Evolutionary conservation across 768 basidiomycete genomes (phyloP).

Genomic region (Omphalotus guepiniiformis): DNA sequence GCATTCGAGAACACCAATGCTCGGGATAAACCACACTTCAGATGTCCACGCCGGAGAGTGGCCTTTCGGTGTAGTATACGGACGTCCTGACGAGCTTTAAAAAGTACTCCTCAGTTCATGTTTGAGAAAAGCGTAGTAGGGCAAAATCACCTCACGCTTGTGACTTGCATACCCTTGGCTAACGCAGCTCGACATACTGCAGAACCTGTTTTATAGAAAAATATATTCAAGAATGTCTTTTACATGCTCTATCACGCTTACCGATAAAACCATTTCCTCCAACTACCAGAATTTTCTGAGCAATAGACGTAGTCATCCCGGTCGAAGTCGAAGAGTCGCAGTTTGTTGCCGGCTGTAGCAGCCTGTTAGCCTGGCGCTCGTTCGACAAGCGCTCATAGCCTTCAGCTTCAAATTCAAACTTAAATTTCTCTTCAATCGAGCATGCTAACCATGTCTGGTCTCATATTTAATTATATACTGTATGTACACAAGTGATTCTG

Average conservation of each 20-base stretch:
- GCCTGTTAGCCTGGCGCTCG: too few relatives aligned
- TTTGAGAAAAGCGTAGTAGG: not conserved
- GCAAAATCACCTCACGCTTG: conserved; percentile 74
- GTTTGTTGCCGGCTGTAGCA: too few relatives aligned
- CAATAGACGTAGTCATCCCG: conserved; percentile 15
- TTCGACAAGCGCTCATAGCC: too few relatives aligned
- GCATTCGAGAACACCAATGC: conserved; percentile 9
- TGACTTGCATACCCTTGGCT: conserved; percentile 78
- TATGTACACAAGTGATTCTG: too few relatives aligned
- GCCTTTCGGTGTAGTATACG: conserved; percentile 85
- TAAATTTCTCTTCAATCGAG: too few relatives aligned
- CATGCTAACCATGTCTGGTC: too few relatives aligned
- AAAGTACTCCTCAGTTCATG: not conserved
- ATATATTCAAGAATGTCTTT: not conserved
- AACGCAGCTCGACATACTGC: conserved; percentile 89
- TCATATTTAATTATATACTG: too few relatives aligned
- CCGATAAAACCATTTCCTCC: conserved; percentile 99
- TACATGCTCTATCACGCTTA: conserved; percentile 25
- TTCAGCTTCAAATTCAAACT: too few relatives aligned
- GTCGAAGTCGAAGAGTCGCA: too few relatives aligned
- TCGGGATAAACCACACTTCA: conserved; percentile 44
- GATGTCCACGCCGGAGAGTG: conserved; percentile 84
- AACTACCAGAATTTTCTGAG: conserved; percentile 78
- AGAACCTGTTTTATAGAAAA: conserved; percentile 58
- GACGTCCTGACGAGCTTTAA: conserved; percentile 76